Evolutionary conservation across 257 asterid genomes (phyloP).

Genomic region (Solanum chilense): DNA sequence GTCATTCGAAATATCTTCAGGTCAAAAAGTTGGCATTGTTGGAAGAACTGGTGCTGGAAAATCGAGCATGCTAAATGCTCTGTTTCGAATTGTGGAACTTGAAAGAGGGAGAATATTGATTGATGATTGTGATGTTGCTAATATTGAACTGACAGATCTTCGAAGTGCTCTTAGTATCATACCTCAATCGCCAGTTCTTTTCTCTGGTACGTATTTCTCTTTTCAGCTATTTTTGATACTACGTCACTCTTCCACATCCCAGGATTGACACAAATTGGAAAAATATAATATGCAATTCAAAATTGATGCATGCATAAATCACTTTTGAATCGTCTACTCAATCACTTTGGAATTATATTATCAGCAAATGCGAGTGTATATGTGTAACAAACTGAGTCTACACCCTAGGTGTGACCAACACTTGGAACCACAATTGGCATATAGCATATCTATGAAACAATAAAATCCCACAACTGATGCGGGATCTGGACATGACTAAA

Average conservation of each 20-base stretch:
- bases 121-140: slow-evolving; percentile 45
- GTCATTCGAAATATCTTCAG: slow-evolving; percentile 39
- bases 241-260: neutral
- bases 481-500: neutral
- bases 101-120: slow-evolving; percentile 61
- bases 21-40: slow-evolving; percentile 68
- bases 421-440: neutral
- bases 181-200: slow-evolving; percentile 80
- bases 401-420: neutral
- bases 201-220: slow-evolving; percentile 37
- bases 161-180: slow-evolving; percentile 63
- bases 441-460: neutral
- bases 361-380: neutral
- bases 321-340: neutral
- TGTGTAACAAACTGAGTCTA: neutral
- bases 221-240: neutral
- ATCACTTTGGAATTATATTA: neutral
- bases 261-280: neutral
- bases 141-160: slow-evolving; percentile 52
- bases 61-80: slow-evolving; percentile 78
- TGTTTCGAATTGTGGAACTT: slow-evolving; percentile 65
- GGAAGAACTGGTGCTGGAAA: slow-evolving; percentile 90
- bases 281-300: neutral
- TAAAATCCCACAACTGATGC: too few relatives aligned
- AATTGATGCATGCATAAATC: neutral